Percentiles rank a stretch among this genome's conserved stretches.
phyloP scores from a whole-genome alignment of 495 filamentous ascomycete genomes.

The Xylona heveae region DNA sequence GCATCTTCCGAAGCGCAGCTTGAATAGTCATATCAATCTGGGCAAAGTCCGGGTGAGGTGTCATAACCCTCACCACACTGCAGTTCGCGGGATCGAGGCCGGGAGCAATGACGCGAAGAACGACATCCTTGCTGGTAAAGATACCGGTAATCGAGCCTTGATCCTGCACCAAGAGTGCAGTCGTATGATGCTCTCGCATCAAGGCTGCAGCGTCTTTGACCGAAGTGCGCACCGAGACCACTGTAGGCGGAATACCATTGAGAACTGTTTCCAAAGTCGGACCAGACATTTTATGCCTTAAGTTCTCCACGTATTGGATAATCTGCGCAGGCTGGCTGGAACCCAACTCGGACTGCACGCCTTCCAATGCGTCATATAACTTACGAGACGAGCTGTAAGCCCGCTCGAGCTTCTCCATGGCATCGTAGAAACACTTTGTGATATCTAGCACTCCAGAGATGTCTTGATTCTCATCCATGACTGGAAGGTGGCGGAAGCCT shows the following conservation, averaged over 20 bases:
- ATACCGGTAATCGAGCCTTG: conserved; percentile 95
- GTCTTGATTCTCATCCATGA: conserved; percentile 99
- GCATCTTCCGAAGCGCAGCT: conserved; percentile 94
- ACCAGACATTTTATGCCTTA: conserved; percentile 91
- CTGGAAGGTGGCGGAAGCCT: conserved; percentile 89
- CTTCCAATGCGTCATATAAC: conserved; percentile 90
- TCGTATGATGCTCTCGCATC: conserved; percentile 98
- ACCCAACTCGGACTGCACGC: conserved; percentile 94
- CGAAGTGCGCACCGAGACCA: conserved; percentile 84
- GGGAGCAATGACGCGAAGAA: conserved; percentile 91
- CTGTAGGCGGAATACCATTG: conserved; percentile 76
- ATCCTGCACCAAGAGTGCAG: conserved; percentile 88
- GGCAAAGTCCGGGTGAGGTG: conserved; percentile 94
- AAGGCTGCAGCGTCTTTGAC: conserved; percentile 83
- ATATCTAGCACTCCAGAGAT: conserved; percentile 97
- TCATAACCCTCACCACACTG: conserved; percentile 97
- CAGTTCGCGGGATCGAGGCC: conserved; percentile 87
- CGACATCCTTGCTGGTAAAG: conserved; percentile 98
- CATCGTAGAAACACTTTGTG: conserved; percentile 99
- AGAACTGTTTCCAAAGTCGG: conserved; percentile 89
- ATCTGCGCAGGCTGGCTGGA: conserved; percentile 95
- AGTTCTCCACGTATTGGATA: conserved; percentile 93
- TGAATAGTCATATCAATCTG: conserved; percentile 98
- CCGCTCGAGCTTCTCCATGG: conserved; percentile 96
- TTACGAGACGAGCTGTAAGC: conserved; percentile 92